phyloP scores from a whole-genome alignment of 805 yeast genomes.

The Kodamaea fukazawae region DNA sequence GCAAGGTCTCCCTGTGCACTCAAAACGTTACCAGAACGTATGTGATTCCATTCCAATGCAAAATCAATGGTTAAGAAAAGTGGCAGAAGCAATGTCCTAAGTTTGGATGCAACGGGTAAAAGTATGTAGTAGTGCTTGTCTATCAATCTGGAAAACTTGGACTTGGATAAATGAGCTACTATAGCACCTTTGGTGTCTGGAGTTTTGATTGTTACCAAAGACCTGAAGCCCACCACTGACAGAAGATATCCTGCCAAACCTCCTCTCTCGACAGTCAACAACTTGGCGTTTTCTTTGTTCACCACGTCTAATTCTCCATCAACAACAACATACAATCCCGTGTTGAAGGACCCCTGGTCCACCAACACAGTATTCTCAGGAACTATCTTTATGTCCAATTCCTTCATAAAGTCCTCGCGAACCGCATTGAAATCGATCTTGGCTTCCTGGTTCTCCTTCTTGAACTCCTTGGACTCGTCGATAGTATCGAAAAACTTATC shows the following conservation, averaged over 20 bases:
- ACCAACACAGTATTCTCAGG: constrained; percentile 57
- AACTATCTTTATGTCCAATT: constrained; percentile 53
- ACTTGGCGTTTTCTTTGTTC: constrained; percentile 33
- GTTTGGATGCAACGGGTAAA: constrained; percentile 70
- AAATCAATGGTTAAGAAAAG: constrained; percentile 76
- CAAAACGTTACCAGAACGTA: constrained; percentile 79
- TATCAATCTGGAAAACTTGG: constrained; percentile 58
- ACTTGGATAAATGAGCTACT: constrained; percentile 64
- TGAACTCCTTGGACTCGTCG: constrained; percentile 14
- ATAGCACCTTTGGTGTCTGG: constrained; percentile 55
- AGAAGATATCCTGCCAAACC: constrained; percentile 88
- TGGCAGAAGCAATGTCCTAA: constrained; percentile 64
- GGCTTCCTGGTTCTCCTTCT: neutral
- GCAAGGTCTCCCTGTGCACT: constrained; percentile 84
- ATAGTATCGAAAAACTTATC: constrained; percentile 33
- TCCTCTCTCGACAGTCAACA: constrained; percentile 68
- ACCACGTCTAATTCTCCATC: constrained; percentile 71
- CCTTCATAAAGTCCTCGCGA: constrained; percentile 57
- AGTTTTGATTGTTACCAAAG: constrained; percentile 70
- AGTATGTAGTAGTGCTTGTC: constrained; percentile 77
- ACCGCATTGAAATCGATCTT: constrained; percentile 42
- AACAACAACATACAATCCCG: constrained; percentile 78
- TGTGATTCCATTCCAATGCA: constrained; percentile 92
- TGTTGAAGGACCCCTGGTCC: constrained; percentile 60
- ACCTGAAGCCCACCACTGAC: constrained; percentile 71